Conservation (phyloP, 495 filamentous ascomycete species). For the Xylaria grammica region DNA sequence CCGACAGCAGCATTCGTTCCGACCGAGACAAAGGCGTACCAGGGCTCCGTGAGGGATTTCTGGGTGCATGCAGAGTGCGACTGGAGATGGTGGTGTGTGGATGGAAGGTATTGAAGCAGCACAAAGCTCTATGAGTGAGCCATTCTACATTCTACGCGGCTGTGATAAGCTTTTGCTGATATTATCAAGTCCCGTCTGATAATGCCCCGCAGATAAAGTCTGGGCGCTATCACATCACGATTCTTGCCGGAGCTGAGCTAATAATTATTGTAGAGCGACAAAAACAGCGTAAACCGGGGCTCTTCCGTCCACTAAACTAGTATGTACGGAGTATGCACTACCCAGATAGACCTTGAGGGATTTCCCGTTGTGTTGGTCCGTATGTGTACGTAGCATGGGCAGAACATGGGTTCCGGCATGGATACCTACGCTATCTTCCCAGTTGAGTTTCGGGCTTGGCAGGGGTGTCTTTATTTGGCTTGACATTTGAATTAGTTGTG, state of each 20-base stretch:
- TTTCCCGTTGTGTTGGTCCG: constrained; percentile 11
- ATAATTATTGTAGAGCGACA: background rate
- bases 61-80: constrained; percentile 10
- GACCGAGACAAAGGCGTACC: background rate
- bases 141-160: background rate
- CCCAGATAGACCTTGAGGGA: constrained; percentile 6
- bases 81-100: constrained; percentile 12
- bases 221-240: background rate
- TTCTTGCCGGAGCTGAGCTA: background rate
- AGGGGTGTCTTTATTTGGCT: constrained; percentile 10
- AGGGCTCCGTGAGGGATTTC: constrained; percentile 21
- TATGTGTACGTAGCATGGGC: no score
- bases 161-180: constrained; percentile 17
- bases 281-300: constrained; percentile 7
- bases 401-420: constrained; percentile 7
- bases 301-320: background rate
- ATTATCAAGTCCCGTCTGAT: constrained; percentile 3
- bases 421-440: background rate
- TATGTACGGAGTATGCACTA: no score
- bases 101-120: constrained; percentile 7
- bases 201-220: background rate
- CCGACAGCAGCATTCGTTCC: constrained; percentile 18
- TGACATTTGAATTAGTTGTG: background rate
- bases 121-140: background rate
- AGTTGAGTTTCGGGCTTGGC: constrained; percentile 9